Evolutionary conservation across 257 asterid species (phyloP).

Genomic region (Nicotiana sylvestris): DNA sequence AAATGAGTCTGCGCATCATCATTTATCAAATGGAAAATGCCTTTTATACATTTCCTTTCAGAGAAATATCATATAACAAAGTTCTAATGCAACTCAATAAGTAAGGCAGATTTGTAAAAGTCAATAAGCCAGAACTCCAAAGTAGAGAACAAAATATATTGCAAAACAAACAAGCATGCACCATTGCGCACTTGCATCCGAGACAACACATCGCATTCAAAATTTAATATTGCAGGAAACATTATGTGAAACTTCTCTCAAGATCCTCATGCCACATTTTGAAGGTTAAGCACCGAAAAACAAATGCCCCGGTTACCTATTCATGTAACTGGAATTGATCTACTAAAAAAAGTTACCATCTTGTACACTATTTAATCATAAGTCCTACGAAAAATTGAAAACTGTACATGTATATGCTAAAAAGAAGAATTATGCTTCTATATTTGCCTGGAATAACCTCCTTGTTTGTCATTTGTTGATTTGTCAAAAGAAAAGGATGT

Average conservation of each 20-base stretch:
- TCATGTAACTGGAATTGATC: neutral
- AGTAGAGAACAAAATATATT: neutral
- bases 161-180: neutral
- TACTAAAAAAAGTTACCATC: neutral
- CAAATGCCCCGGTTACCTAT: neutral
- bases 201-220: neutral
- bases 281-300: neutral
- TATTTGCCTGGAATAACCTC: slow-evolving; percentile 5
- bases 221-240: neutral
- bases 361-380: neutral
- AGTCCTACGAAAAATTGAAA: neutral
- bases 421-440: slow-evolving; percentile 1
- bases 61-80: neutral
- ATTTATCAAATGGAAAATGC: too few relatives aligned
- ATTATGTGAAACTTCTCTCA: neutral
- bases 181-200: neutral
- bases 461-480: neutral
- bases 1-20: too few relatives aligned
- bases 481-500: neutral
- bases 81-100: neutral
- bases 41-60: too few relatives aligned
- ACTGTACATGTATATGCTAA: slow-evolving; percentile 3
- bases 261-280: neutral
- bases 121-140: too few relatives aligned
- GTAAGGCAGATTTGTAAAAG: too few relatives aligned